Evolutionary conservation across 1,284 basidiomycete species (phyloP), one percentile per base, ranked within the genome.

Genomic region (Bondarzewia mesenterica): DNA sequence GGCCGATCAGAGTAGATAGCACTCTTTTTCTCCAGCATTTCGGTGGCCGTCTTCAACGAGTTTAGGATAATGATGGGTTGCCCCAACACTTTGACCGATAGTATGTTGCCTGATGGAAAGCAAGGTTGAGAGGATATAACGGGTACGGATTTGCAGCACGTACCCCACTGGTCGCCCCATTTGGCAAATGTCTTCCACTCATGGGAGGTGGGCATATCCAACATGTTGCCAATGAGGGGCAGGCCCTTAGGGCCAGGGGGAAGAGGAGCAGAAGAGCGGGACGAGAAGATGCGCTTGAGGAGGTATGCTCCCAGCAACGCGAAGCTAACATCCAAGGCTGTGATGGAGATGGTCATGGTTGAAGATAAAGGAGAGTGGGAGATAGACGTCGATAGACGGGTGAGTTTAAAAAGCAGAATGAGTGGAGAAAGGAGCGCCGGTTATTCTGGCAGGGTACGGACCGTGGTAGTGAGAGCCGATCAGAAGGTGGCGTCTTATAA

Each of bases 21-120:
- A 21, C 56, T 54, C 49, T 58, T 56, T 44, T 57, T 59, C n/a
- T 63, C 60, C 2, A 64, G 52, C 35, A 66, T 47, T 36, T 61
- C 58, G 3, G 50, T 50, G 3, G 62, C 60, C 5, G 48, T 50
- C 18, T 60, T 39, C 41, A 54, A 45, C 1, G 59, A 60, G 46
- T 63, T 63, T 27, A 65, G 14, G 32, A 65, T 52, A 18, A 65
- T 27, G 42, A 60, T 51, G 12, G 48, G 50, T 37, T 51, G 46
- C 12, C 53, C 52, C 16, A 55, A 45, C 5, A 27, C 39, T 5
- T 3, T 42, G n/a, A 14, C 22, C 5, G 18, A 21, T 20, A 2
- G 18, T 14, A 49, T 35, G 3, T 18, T 18, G 15, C 41, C 41
- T 44, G 40, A 5, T n/a, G 15, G 23, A 8, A 7, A 43, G 7